These are phyloP conservation scores for Clarireedia hainanense DNA, from an alignment of 2,329 filamentous ascomycete genomes.

Conservation along the genomic window DNA sequence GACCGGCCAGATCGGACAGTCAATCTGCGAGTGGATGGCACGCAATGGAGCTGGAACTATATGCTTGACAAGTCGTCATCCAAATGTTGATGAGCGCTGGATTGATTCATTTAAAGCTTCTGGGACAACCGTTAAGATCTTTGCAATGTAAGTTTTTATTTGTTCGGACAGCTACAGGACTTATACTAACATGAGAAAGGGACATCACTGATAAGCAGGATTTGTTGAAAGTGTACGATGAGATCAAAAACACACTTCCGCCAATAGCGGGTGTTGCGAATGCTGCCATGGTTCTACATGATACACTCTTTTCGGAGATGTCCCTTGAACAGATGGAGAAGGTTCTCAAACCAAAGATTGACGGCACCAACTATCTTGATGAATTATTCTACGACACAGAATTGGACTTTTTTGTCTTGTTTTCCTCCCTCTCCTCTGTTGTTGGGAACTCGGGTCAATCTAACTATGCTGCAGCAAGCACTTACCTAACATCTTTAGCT, in stretches of 20 bases:
- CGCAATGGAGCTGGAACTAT: constrained; percentile 30
- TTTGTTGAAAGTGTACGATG: background rate
- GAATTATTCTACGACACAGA: constrained; percentile 23
- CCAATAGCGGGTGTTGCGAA: constrained; percentile 36
- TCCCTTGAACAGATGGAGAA: constrained; percentile 18
- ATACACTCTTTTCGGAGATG: constrained; percentile 21
- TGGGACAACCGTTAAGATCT: constrained; percentile 1
- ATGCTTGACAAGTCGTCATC: constrained; percentile 24
- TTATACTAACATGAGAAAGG: background rate
- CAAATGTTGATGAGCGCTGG: constrained; percentile 25
- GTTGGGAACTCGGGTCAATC: constrained; percentile 30
- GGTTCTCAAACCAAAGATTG: constrained; percentile 31
- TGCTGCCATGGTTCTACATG: constrained; percentile 35
- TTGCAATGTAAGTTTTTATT: background rate
- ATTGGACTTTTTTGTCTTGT: constrained; percentile 35
- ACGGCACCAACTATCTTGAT: constrained; percentile 28
- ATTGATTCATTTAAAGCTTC: constrained; percentile 15
- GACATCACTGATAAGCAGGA: background rate
- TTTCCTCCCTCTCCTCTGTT: constrained; percentile 31
- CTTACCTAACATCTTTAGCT: constrained; percentile 36
- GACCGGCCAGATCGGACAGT: constrained; percentile 27
- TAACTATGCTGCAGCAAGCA: constrained; percentile 35
- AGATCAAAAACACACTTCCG: background rate
- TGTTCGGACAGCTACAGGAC: too few relatives aligned
- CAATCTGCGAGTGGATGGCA: constrained; percentile 36